Evolutionary conservation across 2,329 filamentous ascomycete species (phyloP), one percentile per base, ranked within the genome.

Genomic region (Penicillium sp.): DNA sequence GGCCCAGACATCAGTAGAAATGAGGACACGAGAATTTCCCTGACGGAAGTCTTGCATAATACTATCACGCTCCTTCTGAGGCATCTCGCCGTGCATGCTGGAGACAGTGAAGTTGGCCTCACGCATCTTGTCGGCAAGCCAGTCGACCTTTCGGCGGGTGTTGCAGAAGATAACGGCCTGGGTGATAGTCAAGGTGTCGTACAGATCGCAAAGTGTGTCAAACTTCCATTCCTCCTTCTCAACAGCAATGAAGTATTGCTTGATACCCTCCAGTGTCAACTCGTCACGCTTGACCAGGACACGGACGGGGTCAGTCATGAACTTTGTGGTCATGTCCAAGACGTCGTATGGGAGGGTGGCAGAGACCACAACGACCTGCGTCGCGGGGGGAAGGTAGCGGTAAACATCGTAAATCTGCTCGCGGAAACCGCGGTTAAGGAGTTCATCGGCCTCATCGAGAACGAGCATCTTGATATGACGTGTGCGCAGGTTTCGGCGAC

Each of bases 11-110:
- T 99, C 94, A 66, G 94, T 99, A 79, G 94, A 92, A 75, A 99
- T 99, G 74, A 99, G 85, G 69, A 99, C 94, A 89, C 94, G 92
- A 66, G 92, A 97, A 77, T 92, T 97, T 68, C 94, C 94, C 68
- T 92, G 96, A 74, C 94, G 92, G 90, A 99, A 99, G 84, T 99
- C 94, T 87, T 99, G 96, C 94, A 99, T 99, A 80, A 99, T 99
- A 75, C 96, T 85, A 79, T 97, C 94, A 87, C 94, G 92, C 85
- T 97, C 92, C 73, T 81, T 82, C 84, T 97, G 92, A 79, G 96
- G 92, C 94, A 99, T 99, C 76, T 99, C 94, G 78, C 94, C 94
- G 85, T 99, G 94, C 94, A 99, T 97, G 81, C 93, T 92, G 39
- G 93, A 97, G 78, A 99, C 94, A 64, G 94, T 97, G 85, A 99